Base-by-base conservation (phyloP, 495 filamentous ascomycete species). In the Lichenothelia convexa region DNA sequence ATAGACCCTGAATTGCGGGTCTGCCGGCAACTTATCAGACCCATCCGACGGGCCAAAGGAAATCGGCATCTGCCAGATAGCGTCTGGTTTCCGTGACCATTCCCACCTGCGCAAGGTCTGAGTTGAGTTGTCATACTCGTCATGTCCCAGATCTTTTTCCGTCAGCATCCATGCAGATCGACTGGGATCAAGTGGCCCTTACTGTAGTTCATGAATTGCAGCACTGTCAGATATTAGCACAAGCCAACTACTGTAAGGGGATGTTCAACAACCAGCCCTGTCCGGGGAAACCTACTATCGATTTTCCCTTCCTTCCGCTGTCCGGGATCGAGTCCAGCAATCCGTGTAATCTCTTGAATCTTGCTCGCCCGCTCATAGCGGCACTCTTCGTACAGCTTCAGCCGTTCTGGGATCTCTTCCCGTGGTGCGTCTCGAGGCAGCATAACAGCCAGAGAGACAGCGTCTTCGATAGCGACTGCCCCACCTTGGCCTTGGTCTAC, bases 131-230 rank as follows among this genome's bases (percentile, higher is more conserved):
- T 74, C 67, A 39, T 56, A 64, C 34, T 72, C 71, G 40, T 75
- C 70, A 42, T 74, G 66, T 20, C 64, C 64, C 42, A 69, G 70
- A 38, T 68, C 70, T 39, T 74, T 70, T 16, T 47, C 44, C n/a
- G 59, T 58, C 45, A 65, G 71, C 4, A 3, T 2, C n/a, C 19
- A 9, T 7, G 24, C 26, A 26, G 7, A 34, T 4, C 6, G 12
- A 16, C 4, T 9, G 7, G 18, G 16, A 21, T 9, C 8, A 23
- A 5, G 23, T 30, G 3, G 2, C 31, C 29, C 40, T 44, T 36
- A 40, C 39, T 45, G 35, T 61, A 53, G 7, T 51, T n/a, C n/a
- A n/a, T n/a, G n/a, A n/a, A n/a, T n/a, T n/a, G n/a, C n/a, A n/a
- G n/a, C n/a, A n/a, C n/a, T n/a, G n/a, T n/a, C n/a, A n/a, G n/a